Evolutionary conservation across 306 rosid species (phyloP).

Genomic region (Lathyrus aphaca): DNA sequence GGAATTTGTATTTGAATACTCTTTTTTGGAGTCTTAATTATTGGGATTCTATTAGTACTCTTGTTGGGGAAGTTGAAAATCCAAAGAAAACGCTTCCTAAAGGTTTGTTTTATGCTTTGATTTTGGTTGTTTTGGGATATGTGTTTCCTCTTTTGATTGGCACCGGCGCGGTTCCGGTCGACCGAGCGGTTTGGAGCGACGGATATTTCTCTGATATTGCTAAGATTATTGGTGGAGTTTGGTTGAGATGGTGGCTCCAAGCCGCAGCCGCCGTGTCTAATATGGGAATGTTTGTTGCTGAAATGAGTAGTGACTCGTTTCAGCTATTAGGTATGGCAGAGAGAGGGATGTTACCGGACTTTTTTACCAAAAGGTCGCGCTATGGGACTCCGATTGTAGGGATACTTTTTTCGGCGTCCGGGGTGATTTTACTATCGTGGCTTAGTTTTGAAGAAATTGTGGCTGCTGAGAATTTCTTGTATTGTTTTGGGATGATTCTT

Average conservation of each 20-base stretch:
- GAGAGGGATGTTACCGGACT: not conserved
- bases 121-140: not conserved
- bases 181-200: not conserved
- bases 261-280: not conserved
- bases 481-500: slow-evolving; percentile 20
- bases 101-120: slow-evolving; percentile 15
- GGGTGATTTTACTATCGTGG: slow-evolving; percentile 3
- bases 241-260: slow-evolving; percentile 18
- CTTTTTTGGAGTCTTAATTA: slow-evolving; percentile 20
- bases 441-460: slow-evolving; percentile 17
- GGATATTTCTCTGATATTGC: not conserved
- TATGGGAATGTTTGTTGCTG: slow-evolving; percentile 13
- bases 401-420: slow-evolving; percentile 1
- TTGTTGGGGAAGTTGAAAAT: slow-evolving; percentile 14
- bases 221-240: not conserved
- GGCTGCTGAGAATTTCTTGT: slow-evolving; percentile 16
- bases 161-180: slow-evolving; percentile 4
- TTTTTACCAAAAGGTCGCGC: slow-evolving; percentile 7
- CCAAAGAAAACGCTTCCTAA: slow-evolving; percentile 14
- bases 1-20: slow-evolving; percentile 23
- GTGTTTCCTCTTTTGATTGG: slow-evolving; percentile 11
- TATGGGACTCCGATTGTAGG: not conserved
- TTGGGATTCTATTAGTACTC: slow-evolving; percentile 20
- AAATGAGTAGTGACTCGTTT: slow-evolving; percentile 4
- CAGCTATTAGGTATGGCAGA: not conserved